Evolutionary conservation across 1,284 basidiomycete genomes (phyloP).

Genomic region (Afroboletus lepidellus): DNA sequence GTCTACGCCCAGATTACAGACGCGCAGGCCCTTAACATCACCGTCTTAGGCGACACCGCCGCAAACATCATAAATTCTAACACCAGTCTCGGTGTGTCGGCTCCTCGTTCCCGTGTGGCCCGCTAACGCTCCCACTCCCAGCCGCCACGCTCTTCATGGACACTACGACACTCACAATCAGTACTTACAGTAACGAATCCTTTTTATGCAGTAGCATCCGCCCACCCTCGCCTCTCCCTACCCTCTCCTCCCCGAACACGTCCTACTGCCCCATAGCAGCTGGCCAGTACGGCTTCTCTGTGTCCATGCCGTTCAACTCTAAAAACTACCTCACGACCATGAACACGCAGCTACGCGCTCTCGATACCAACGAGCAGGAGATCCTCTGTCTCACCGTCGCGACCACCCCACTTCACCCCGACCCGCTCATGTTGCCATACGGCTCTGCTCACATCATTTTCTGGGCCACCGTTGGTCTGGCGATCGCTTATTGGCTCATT

Average conservation of each 20-base stretch:
- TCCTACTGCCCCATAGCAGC: constrained; percentile 73
- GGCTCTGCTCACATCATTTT: constrained; percentile 79
- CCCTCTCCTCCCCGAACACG: constrained; percentile 32
- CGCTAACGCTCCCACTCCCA: constrained; percentile 1
- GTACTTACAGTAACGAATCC: constrained; percentile 65
- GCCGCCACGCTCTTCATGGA: constrained; percentile 84
- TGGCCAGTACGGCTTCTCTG: constrained; percentile 81
- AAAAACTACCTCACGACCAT: constrained; percentile 81
- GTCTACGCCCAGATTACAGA: constrained; percentile 75
- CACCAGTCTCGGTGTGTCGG: constrained; percentile 56
- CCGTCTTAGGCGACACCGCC: constrained; percentile 59
- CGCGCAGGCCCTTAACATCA: constrained; percentile 59
- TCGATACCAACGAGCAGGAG: constrained; percentile 80
- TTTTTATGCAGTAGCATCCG: constrained; percentile 76
- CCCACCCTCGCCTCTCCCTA: constrained; percentile 66
- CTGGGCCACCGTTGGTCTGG: constrained; percentile 78
- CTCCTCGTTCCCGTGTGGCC: not conserved
- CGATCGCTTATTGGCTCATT: constrained; percentile 79
- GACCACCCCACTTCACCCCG: constrained; percentile 74
- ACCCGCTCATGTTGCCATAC: constrained; percentile 50
- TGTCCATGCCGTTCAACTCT: constrained; percentile 68
- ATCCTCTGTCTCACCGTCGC: constrained; percentile 80
- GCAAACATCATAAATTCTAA: constrained; percentile 59
- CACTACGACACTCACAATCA: constrained; percentile 76
- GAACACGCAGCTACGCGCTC: constrained; percentile 80